A percentile compares a stretch with the other conserved stretches of the same genome.
phyloP scores from a whole-genome alignment of 2,329 filamentous ascomycete genomes.

The Monilinia polystroma region DNA sequence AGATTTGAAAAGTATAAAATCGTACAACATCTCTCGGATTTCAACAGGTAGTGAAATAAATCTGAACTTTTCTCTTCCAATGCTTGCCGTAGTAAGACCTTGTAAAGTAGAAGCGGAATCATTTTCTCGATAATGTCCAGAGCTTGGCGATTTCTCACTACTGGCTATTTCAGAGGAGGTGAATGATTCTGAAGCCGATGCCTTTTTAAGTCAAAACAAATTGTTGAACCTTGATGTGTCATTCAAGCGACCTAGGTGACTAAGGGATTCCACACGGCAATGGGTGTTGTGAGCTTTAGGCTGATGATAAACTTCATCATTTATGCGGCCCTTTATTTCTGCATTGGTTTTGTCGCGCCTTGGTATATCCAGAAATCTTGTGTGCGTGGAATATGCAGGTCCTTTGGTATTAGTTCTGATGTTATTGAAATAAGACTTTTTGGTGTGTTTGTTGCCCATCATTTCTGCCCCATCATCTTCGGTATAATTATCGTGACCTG shows the following conservation, averaged over 20 bases:
- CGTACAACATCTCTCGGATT: not conserved
- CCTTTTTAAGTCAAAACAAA: conserved; percentile 3
- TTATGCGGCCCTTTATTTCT: not conserved
- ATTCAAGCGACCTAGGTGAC: not conserved
- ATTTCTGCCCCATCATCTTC: too few species aligned
- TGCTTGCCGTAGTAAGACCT: too few species aligned
- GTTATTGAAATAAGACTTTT: too few species aligned
- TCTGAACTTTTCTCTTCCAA: not conserved
- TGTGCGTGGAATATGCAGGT: not conserved
- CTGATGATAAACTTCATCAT: not conserved
- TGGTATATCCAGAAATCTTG: not conserved
- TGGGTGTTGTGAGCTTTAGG: not conserved
- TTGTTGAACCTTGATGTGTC: not conserved
- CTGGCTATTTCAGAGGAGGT: too few species aligned
- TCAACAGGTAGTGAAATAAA: not conserved
- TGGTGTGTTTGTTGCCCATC: too few species aligned
- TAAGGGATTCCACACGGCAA: not conserved
- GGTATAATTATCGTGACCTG: too few species aligned
- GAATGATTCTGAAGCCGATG: not conserved
- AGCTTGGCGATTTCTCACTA: not conserved
- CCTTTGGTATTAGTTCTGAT: too few species aligned
- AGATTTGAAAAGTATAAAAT: not conserved
- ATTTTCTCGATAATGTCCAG: not conserved
- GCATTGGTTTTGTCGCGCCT: not conserved
- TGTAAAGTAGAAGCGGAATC: not conserved